Evolutionary conservation across 352 stramenopile species (phyloP).

Genomic region (Pythium apleroticum): DNA sequence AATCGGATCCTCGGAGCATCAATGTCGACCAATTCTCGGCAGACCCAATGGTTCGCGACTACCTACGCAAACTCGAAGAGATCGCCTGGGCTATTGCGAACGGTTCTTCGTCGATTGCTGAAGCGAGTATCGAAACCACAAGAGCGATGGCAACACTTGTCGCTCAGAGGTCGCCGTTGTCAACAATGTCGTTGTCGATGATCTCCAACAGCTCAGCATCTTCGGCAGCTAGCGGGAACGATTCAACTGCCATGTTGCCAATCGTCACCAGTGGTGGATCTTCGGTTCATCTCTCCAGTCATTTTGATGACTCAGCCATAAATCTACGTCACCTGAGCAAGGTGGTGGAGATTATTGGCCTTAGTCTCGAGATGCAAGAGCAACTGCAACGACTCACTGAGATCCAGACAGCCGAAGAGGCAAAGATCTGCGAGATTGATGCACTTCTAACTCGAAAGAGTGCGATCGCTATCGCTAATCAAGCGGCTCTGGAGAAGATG

Average conservation of each 20-base stretch:
- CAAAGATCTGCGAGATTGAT: conserved; percentile 36
- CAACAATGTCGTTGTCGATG: neutral
- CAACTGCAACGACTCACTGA: conserved; percentile 28
- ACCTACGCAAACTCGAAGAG: conserved; percentile 60
- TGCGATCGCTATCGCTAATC: conserved; percentile 32
- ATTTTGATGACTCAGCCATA: conserved; percentile 22
- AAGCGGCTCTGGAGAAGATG: conserved; percentile 48
- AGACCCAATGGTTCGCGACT: conserved; percentile 50
- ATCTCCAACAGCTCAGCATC: conserved; percentile 1
- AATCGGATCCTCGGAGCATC: conserved; percentile 23
- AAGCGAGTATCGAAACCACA: conserved; percentile 15
- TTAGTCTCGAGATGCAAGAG: conserved; percentile 53
- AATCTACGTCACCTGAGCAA: conserved; percentile 42
- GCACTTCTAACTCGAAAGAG: conserved; percentile 22
- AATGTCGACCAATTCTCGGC: conserved; percentile 45
- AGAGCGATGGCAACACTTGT: conserved; percentile 15
- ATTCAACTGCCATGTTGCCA: conserved; percentile 24
- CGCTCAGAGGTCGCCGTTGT: conserved; percentile 22
- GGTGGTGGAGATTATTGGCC: conserved; percentile 54
- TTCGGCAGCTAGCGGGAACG: neutral
- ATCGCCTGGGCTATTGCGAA: conserved; percentile 31
- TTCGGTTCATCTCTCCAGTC: conserved; percentile 27
- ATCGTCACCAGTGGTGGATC: conserved; percentile 41
- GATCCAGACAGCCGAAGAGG: conserved; percentile 25
- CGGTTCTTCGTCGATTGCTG: conserved; percentile 9